Conservation (phyloP, 2,329 filamentous ascomycete species). For the Rhinocladiella similis region DNA sequence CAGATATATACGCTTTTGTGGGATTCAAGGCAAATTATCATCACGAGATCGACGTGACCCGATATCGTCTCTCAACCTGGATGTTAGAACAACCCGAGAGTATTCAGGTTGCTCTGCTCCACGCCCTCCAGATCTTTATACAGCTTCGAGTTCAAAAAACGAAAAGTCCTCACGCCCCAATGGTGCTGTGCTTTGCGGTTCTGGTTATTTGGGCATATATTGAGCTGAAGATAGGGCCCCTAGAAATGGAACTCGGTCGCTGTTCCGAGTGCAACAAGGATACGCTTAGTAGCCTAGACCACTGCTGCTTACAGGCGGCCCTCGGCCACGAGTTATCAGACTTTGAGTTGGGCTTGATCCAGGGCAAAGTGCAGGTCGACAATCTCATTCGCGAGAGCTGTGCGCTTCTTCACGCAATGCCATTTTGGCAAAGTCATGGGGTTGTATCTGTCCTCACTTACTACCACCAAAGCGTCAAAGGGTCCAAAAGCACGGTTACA, state of each 20-base stretch:
- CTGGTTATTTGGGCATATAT: not conserved
- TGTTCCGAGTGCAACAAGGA: not conserved
- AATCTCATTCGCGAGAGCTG: not conserved
- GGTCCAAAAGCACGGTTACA: no score
- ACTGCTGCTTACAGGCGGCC: not conserved
- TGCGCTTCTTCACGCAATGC: not conserved
- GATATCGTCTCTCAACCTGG: slow-evolving; percentile 1
- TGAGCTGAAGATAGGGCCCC: not conserved
- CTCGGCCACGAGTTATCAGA: not conserved
- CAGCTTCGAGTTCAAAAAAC: not conserved
- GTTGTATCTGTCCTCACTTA: not conserved
- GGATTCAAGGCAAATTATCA: not conserved
- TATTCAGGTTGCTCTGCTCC: not conserved
- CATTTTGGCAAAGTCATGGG: not conserved
- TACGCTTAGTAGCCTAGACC: not conserved
- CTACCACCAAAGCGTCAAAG: not conserved
- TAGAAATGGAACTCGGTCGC: slow-evolving; percentile 1
- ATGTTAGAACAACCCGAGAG: slow-evolving; percentile 1
- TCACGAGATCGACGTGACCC: not conserved
- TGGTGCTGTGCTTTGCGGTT: not conserved
- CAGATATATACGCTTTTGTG: slow-evolving; percentile 1
- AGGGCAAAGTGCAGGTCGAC: not conserved
- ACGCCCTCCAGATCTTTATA: not conserved
- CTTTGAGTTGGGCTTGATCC: slow-evolving; percentile 5
- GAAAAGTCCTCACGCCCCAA: slow-evolving; percentile 1